A percentile compares a stretch with the other conserved stretches of the same genome.
phyloP scores from a whole-genome alignment of 352 stramenopile genomes.

The Globisporangium iwayamae region DNA sequence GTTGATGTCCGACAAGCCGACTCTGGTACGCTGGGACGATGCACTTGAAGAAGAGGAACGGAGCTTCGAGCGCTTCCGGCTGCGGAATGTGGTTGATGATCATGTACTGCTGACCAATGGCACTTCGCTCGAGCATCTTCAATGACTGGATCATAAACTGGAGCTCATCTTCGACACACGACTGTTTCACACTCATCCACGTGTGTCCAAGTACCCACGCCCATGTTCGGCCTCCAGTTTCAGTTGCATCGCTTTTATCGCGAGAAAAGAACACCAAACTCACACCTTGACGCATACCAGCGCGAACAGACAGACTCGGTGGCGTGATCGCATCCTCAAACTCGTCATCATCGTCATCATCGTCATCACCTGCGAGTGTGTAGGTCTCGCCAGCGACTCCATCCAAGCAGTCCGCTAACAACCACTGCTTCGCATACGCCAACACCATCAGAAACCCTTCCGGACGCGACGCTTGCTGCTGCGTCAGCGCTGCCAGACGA shows the following conservation, averaged over 20 bases:
- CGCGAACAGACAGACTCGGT: conserved; percentile 64
- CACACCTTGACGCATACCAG: conserved; percentile 41
- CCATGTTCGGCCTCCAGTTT: conserved; percentile 31
- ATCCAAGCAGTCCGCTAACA: conserved; percentile 76
- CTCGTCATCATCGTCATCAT: conserved; percentile 78
- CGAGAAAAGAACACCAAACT: conserved; percentile 51
- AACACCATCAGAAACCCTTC: conserved; percentile 85
- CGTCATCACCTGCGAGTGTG: conserved; percentile 40
- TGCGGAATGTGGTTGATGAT: conserved; percentile 30
- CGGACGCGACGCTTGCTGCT: conserved; percentile 68
- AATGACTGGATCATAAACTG: conserved; percentile 60
- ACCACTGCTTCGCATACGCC: conserved; percentile 83
- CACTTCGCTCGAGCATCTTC: conserved; percentile 47
- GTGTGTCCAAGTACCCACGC: conserved; percentile 52
- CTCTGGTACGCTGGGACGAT: conserved; percentile 79
- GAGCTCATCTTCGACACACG: conserved; percentile 82
- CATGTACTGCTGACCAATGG: conserved; percentile 24
- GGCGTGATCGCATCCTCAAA: conserved; percentile 87
- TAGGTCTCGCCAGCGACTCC: conserved; percentile 45
- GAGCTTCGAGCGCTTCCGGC: conserved; percentile 14
- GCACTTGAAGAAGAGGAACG: conserved; percentile 55
- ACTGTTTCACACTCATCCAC: conserved; percentile 64
- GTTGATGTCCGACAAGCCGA: conserved; percentile 71
- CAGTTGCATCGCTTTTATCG: conserved; percentile 8
- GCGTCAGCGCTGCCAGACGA: conserved; percentile 57